Conservation (phyloP, 2,329 filamentous ascomycete genomes). For the Thyridium curvatum region DNA sequence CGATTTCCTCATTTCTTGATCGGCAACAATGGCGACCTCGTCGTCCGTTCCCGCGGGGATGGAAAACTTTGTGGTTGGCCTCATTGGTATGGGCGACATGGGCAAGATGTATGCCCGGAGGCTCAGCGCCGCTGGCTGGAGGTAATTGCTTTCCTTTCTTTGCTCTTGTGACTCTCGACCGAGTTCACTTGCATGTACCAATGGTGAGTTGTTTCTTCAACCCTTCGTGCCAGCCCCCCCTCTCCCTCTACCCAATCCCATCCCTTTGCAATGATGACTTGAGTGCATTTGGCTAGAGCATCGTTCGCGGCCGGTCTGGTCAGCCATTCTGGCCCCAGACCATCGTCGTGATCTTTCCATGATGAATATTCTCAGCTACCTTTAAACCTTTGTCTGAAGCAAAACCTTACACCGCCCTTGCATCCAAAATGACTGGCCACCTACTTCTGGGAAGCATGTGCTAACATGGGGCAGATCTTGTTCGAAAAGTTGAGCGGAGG, state of each 20-base stretch:
- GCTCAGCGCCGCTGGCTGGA: slow-evolving; percentile 90
- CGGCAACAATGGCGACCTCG: slow-evolving; percentile 13
- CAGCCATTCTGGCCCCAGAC: slow-evolving; percentile 70
- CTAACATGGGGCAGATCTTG: slow-evolving; percentile 4
- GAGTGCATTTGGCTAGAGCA: slow-evolving; percentile 99
- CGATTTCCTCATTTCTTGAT: background rate
- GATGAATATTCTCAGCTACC: slow-evolving; percentile 99
- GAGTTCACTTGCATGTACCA: background rate
- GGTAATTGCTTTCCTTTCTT: slow-evolving; percentile 53
- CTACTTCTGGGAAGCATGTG: too few relatives aligned
- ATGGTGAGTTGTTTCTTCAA: slow-evolving; percentile 18
- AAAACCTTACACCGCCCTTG: slow-evolving; percentile 12
- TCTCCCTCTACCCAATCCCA: slow-evolving; percentile 4
- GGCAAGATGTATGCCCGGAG: slow-evolving; percentile 94
- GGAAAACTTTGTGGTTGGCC: slow-evolving; percentile 74
- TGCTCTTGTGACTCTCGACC: background rate
- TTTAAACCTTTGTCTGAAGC: slow-evolving; percentile 81
- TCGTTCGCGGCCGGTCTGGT: slow-evolving; percentile 56
- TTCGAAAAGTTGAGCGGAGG: background rate
- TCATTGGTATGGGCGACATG: slow-evolving; percentile 99
- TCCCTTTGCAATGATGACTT: slow-evolving; percentile 81
- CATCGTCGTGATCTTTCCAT: slow-evolving; percentile 66
- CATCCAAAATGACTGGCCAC: too few relatives aligned
- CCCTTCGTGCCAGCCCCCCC: background rate
- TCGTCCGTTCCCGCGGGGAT: slow-evolving; percentile 33